A percentile compares a stretch with the other conserved stretches of the same genome.
phyloP scores from a whole-genome alignment of 768 basidiomycete species.

The Tylopilus subfusipes region DNA sequence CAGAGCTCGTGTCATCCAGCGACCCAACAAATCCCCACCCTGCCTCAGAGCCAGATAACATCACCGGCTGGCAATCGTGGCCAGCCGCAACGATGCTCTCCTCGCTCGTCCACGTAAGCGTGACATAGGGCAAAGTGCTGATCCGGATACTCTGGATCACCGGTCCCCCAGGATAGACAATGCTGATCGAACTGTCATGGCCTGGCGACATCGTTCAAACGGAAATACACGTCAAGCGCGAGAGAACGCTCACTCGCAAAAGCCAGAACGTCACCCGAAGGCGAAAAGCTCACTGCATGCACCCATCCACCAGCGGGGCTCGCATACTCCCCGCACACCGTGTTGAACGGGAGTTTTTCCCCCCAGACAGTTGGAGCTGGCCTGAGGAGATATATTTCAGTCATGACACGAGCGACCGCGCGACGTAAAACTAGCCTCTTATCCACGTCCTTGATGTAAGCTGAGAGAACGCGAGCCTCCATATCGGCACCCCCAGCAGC shows the following conservation, averaged over 20 bases:
- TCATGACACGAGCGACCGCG: not conserved
- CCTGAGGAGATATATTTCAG: conserved; percentile 39
- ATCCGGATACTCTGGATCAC: conserved; percentile 70
- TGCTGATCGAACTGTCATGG: conserved; percentile 90
- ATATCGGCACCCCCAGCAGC: conserved; percentile 97
- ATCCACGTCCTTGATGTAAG: conserved; percentile 98
- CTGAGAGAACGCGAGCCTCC: conserved; percentile 96
- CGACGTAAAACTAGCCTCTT: conserved; percentile 56
- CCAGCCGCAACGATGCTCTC: conserved; percentile 85
- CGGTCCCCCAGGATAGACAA: conserved; percentile 87
- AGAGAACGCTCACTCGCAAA: conserved; percentile 74
- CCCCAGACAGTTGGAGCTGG: conserved; percentile 93
- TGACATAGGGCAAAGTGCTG: conserved; percentile 76
- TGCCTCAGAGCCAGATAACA: conserved; percentile 69
- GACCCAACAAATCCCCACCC: conserved; percentile 83
- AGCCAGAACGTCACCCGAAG: conserved; percentile 90
- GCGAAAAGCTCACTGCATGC: conserved; percentile 92
- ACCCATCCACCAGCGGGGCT: conserved; percentile 96
- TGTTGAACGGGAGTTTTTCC: conserved; percentile 97
- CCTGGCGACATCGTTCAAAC: conserved; percentile 44
- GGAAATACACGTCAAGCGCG: not conserved
- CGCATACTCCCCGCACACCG: conserved; percentile 90
- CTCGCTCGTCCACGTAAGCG: conserved; percentile 84
- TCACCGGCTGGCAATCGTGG: conserved; percentile 94
- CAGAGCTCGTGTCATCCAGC: conserved; percentile 71